These are phyloP conservation scores for Apiotrichum mycotoxinovorans DNA, from an alignment of 1,284 basidiomycete species.

Conservation along the genomic window DNA sequence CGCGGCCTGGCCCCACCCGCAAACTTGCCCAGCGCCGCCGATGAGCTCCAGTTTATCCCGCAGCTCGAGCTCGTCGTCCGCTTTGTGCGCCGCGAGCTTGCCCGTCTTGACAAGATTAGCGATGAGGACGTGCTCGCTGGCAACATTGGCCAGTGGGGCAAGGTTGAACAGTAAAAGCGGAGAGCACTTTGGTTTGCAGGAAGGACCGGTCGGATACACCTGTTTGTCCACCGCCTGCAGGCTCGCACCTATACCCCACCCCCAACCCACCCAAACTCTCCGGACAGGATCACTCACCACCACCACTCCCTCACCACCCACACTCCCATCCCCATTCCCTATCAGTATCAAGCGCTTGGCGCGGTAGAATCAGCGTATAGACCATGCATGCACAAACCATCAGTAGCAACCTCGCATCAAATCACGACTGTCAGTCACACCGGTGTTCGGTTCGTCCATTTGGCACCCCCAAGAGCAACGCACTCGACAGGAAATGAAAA, in stretches of 20 bases:
- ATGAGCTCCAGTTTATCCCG: conserved; percentile 67
- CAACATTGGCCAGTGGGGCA: conserved; percentile 47
- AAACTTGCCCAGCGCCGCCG: conserved; percentile 27
- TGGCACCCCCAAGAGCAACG: neutral
- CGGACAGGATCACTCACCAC: neutral
- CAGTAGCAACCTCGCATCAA: no score
- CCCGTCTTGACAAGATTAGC: conserved; percentile 64
- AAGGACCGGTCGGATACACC: no score
- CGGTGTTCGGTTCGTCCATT: neutral
- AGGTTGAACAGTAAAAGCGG: conserved; percentile 11
- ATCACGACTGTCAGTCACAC: no score
- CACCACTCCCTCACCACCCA: neutral
- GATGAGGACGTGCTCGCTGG: conserved; percentile 65
- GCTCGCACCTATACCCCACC: neutral
- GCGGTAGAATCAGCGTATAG: neutral
- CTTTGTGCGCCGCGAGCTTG: conserved; percentile 74
- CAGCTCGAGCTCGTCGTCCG: conserved; percentile 70
- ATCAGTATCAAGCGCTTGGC: neutral
- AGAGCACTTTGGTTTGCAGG: neutral
- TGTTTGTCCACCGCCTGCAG: no score
- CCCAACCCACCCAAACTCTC: no score
- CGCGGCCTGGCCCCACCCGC: conserved; percentile 26
- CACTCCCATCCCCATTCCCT: neutral
- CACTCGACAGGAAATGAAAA: neutral
- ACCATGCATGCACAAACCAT: neutral